Evolutionary conservation across 2,329 filamentous ascomycete genomes (phyloP).

Genomic region (Pestalotiopsis sp.): DNA sequence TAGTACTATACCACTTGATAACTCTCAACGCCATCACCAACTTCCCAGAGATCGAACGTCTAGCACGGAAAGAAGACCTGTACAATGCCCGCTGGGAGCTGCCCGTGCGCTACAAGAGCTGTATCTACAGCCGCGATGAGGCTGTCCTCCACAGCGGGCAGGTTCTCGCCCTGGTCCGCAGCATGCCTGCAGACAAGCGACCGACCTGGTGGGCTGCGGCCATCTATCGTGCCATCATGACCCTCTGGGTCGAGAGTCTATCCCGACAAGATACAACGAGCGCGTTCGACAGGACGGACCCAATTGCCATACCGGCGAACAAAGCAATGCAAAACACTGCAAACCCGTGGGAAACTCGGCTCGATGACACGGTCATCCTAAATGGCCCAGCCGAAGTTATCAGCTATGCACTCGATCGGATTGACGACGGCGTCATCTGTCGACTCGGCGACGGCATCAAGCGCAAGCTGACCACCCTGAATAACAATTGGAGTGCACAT

Average conservation of each 20-base stretch:
- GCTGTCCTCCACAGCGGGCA: slow-evolving; percentile 70
- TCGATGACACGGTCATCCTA: slow-evolving; percentile 36
- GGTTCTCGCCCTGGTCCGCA: slow-evolving; percentile 61
- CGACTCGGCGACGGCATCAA: slow-evolving; percentile 48
- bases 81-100: slow-evolving; percentile 58
- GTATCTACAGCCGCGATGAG: slow-evolving; percentile 65
- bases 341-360: slow-evolving; percentile 36
- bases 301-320: no score
- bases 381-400: slow-evolving; percentile 42
- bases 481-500: slow-evolving; percentile 40
- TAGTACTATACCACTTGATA: slow-evolving; percentile 72
- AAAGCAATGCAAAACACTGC: slow-evolving; percentile 43
- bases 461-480: slow-evolving; percentile 43
- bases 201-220: slow-evolving; percentile 74
- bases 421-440: slow-evolving; percentile 43
- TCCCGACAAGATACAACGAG: slow-evolving; percentile 44
- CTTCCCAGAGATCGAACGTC: slow-evolving; percentile 67
- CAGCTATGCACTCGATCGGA: slow-evolving; percentile 39
- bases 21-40: slow-evolving; percentile 69
- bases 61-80: slow-evolving; percentile 63
- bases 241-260: slow-evolving; percentile 65
- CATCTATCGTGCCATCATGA: slow-evolving; percentile 67
- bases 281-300: slow-evolving; percentile 20
- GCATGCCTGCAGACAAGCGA: slow-evolving; percentile 61
- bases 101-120: slow-evolving; percentile 60